Evolutionary conservation across 768 basidiomycete species (phyloP).

Genomic region (Trametes meyenii): DNA sequence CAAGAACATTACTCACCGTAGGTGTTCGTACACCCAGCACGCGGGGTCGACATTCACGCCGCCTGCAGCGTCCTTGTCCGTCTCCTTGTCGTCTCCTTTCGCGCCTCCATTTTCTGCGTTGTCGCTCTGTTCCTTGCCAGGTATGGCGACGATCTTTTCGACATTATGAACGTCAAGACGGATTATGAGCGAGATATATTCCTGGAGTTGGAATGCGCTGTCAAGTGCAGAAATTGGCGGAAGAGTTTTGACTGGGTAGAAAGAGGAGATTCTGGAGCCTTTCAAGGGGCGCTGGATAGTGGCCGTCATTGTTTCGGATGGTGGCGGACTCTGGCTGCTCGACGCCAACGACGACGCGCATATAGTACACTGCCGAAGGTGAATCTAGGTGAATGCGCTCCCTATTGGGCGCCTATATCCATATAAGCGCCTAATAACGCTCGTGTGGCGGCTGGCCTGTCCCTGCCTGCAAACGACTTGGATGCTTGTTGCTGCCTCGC

Average conservation of each 20-base stretch:
- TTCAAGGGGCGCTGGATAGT: conserved; percentile 68
- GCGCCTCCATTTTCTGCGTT: conserved; percentile 23
- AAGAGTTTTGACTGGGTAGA: conserved; percentile 74
- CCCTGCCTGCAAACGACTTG: no score
- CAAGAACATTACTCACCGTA: conserved; percentile 45
- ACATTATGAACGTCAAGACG: conserved; percentile 89
- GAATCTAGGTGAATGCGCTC: background rate
- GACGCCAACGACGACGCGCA: background rate
- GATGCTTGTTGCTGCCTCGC: no score
- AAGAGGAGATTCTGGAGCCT: conserved; percentile 77
- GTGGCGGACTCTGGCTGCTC: conserved; percentile 1
- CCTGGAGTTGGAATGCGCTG: conserved; percentile 93
- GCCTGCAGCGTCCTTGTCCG: conserved; percentile 38
- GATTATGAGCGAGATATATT: conserved; percentile 89
- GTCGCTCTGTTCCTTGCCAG: conserved; percentile 47
- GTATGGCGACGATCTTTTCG: conserved; percentile 75
- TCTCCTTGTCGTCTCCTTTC: conserved; percentile 30
- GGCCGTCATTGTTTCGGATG: conserved; percentile 9
- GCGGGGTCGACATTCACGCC: conserved; percentile 74
- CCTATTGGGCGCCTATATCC: background rate
- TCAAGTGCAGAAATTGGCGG: conserved; percentile 75
- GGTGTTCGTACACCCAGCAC: conserved; percentile 82
- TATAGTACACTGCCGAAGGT: no score
- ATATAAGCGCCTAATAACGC: background rate
- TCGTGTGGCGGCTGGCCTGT: no score